Evolutionary conservation across 805 yeast genomes (phyloP), one percentile per base, ranked within the genome.

Genomic region (Wickerhamiella nectarea): DNA sequence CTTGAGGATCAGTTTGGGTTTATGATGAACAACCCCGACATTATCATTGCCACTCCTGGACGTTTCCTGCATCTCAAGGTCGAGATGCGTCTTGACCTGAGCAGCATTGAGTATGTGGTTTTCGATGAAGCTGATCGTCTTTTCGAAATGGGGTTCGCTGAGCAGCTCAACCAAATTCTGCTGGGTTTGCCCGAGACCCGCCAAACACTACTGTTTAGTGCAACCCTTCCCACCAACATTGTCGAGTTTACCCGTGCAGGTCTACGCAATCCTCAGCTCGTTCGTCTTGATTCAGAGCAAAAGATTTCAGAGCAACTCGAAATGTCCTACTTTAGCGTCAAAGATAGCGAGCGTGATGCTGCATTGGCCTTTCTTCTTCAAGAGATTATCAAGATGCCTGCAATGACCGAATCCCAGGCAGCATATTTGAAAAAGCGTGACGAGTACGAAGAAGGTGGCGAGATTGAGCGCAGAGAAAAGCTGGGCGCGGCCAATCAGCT

Each of bases 211-310:
- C 68, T 91, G 52, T 91, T 91, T 53, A 83, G 95, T 33, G 99
- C 99, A 1, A 91, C 99, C 0, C 71, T 91, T 43, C 99, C 99
- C 8, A 75, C 79, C 47, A 75, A 89, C 0, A 71, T 91, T 53
- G 95, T 91, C 20, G 96, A 89, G 55, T 91, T 91, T 66, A 98
- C 98, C 42, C 86, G 87, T 58, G 97, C 97, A 4, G 99, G 99
- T 6, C 70, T 91, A 39, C 72, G 78, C 2, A 89, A 86, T 56
- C 98, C 99, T 0, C 86, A 84, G 14, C 72, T 91, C 46, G 94
- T 91, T 14, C 73, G 98, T 55, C 67, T 91, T 48, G 99, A 91
- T 66, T 79, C 95, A 3, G 99, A 91, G 55, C 68, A 86, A 9
- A 91, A 87, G 56, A 75, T 91, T 28, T 80, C 95, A 1, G 95